Evolutionary conservation across 805 yeast species (phyloP).

Genomic region (Tetrapisispora phaffii): DNA sequence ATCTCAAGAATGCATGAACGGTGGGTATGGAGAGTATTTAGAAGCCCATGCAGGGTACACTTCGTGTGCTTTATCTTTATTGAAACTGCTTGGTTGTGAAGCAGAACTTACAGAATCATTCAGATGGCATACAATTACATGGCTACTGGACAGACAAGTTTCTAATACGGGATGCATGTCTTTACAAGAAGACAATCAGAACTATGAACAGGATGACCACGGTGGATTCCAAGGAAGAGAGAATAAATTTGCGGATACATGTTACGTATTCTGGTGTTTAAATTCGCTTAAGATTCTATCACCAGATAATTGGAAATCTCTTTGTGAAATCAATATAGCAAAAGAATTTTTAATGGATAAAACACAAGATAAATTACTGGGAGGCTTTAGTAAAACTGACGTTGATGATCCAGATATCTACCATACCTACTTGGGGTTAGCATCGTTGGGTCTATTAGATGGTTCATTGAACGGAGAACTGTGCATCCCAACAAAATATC

Average conservation of each 20-base stretch:
- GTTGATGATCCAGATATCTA: constrained; percentile 60
- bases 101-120: constrained; percentile 13
- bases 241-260: constrained; percentile 78
- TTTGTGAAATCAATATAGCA: constrained; percentile 21
- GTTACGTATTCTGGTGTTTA: constrained; percentile 78
- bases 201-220: constrained; percentile 38
- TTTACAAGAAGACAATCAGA: constrained; percentile 25
- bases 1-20: constrained; percentile 38
- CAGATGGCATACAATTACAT: constrained; percentile 38
- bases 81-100: constrained; percentile 34
- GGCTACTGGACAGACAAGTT: constrained; percentile 58
- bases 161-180: constrained; percentile 16
- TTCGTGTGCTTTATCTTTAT: constrained; percentile 67
- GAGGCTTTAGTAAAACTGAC: constrained; percentile 70
- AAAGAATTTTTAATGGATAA: constrained; percentile 37
- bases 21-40: constrained; percentile 55
- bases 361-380: constrained; percentile 55
- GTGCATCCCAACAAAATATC: constrained; percentile 18
- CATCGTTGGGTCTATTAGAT: constrained; percentile 37
- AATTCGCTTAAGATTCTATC: constrained; percentile 45
- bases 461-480: constrained; percentile 23
- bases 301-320: constrained; percentile 7
- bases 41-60: constrained; percentile 87
- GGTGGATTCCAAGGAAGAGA: constrained; percentile 85
- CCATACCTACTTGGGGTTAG: constrained; percentile 55